Base-by-base conservation (phyloP, 352 stramenopile genomes). In the Bremia lactucae region DNA sequence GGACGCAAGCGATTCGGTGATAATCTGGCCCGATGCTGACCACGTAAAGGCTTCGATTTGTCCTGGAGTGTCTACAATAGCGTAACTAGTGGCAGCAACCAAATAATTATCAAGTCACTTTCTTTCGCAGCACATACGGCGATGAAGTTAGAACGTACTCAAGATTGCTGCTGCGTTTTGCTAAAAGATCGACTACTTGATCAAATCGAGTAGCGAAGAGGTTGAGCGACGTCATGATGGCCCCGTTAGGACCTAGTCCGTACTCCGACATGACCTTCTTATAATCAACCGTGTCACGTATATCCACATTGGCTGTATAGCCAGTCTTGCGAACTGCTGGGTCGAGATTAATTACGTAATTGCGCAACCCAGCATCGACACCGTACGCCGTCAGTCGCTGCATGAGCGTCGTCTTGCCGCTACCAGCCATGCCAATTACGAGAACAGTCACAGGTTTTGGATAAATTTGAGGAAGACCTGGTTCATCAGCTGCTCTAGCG, bases 41-140 rank as follows among this genome's bases (percentile, higher is more conserved):
- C 96, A 99, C 31, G 96, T 98, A 72, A 99, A 99, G n/a, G 95
- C 93, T 66, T 99, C 96, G 49, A 99, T 99, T 74, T 99, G 95
- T 35, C 96, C 96, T 0, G 96, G 95, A 7, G 96, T 99, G 66
- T 99, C 96, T 14, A 99, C 82, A 22, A 99, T 77, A 16, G 97
- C 84, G 46, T 98, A 98, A 47, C 77, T 90, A 13, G 41, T 16
- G 62, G 25, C 42, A 36, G 5, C 22, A 43, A 22, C 14, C 35
- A 14, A 4, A 44, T 23, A n/a, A n/a, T n/a, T n/a, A n/a, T n/a
- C n/a, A n/a, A n/a, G n/a, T n/a, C n/a, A n/a, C n/a, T n/a, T n/a
- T n/a, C n/a, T n/a, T n/a, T n/a, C n/a, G n/a, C n/a, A n/a, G n/a
- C n/a, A n/a, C n/a, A n/a, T n/a, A n/a, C n/a, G n/a, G n/a, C n/a